Evolutionary conservation across 768 basidiomycete species (phyloP).

Genomic region (Lentinula guzmanii): DNA sequence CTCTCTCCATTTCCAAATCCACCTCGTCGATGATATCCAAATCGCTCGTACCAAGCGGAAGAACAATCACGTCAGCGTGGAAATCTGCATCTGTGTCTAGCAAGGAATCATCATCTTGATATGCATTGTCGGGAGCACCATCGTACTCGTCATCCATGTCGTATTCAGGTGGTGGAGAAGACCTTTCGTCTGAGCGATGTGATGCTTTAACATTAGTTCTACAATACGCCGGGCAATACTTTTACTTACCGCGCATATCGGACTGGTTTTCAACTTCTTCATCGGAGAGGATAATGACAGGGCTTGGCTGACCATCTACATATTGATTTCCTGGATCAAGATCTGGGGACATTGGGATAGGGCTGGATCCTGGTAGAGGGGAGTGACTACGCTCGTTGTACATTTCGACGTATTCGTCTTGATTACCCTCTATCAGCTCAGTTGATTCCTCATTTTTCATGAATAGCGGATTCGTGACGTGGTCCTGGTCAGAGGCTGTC

Average conservation of each 20-base stretch:
- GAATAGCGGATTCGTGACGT: not conserved
- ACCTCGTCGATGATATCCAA: constrained; percentile 9
- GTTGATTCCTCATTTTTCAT: not conserved
- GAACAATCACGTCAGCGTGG: constrained; percentile 1
- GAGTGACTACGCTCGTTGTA: not conserved
- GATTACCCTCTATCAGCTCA: not conserved
- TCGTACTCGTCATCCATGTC: not conserved
- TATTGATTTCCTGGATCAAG: not conserved
- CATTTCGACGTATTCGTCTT: not conserved
- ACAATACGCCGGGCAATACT: not conserved
- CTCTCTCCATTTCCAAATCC: not conserved
- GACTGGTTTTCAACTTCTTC: not conserved
- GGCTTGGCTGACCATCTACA: not conserved
- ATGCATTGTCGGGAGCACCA: not conserved
- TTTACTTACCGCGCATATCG: not conserved
- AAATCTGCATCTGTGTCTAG: constrained; percentile 13
- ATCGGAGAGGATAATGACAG: not conserved
- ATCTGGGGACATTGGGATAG: not conserved
- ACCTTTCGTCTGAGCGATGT: not conserved
- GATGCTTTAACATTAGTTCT: not conserved
- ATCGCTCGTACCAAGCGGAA: constrained; percentile 23
- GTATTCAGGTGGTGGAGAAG: not conserved
- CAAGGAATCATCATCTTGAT: constrained; percentile 7
- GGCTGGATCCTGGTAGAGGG: constrained; percentile 1
- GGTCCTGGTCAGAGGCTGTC: not conserved